Percentiles rank a stretch among this genome's conserved stretches.
Conservation (phyloP, 345 rosid species). For the Pistacia vera region DNA sequence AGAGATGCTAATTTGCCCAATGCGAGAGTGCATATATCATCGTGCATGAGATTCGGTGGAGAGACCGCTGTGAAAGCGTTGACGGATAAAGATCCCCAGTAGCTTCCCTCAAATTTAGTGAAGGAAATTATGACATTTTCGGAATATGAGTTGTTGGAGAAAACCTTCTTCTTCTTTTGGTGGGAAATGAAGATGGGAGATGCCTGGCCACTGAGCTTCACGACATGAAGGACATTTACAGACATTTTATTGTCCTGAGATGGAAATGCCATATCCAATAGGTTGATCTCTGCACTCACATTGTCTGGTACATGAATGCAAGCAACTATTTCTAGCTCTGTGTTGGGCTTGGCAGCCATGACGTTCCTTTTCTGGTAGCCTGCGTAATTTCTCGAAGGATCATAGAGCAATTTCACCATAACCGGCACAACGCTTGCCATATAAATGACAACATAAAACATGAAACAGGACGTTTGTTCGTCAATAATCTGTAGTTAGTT, state of each 20-base stretch:
- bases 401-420: conserved; percentile 42
- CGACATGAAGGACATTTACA: conserved; percentile 54
- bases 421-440: conserved; percentile 41
- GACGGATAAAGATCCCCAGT: conserved; percentile 12
- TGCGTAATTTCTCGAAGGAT: conserved; percentile 54
- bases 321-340: conserved; percentile 50
- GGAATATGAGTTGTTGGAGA: conserved; percentile 22
- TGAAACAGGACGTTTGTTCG: background rate
- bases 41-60: conserved; percentile 51
- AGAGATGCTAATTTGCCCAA: conserved; percentile 43
- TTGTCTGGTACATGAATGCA: conserved; percentile 57
- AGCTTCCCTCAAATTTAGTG: conserved; percentile 15
- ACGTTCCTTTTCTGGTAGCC: conserved; percentile 53
- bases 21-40: conserved; percentile 59
- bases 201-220: conserved; percentile 49
- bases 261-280: conserved; percentile 37
- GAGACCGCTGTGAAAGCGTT: conserved; percentile 32
- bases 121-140: conserved; percentile 42
- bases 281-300: conserved; percentile 32
- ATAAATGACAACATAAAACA: background rate
- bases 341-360: conserved; percentile 19
- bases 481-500: conserved; percentile 8
- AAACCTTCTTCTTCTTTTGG: conserved; percentile 30
- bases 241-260: conserved; percentile 34
- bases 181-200: conserved; percentile 57